Percentiles rank a stretch among this genome's conserved stretches.
These are phyloP conservation scores for Punica granatum DNA, from an alignment of 345 rosid genomes.

Conservation along the genomic window DNA sequence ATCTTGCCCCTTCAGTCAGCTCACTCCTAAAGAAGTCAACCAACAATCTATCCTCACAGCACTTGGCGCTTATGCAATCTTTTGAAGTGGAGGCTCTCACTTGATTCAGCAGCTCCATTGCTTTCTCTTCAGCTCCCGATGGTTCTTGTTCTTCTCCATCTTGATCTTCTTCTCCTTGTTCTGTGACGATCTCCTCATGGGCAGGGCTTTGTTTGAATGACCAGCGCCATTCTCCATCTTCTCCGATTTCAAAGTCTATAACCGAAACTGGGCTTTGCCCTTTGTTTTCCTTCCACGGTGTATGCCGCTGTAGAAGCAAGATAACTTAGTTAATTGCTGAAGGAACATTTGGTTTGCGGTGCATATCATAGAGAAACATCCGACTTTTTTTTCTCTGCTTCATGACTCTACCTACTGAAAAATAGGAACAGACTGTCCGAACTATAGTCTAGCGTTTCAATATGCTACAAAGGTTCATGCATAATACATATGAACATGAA, in stretches of 20 bases:
- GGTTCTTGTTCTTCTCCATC: slow-evolving; percentile 5
- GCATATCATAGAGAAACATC: too few relatives aligned
- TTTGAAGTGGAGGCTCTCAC: slow-evolving; percentile 5
- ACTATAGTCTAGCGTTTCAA: too few relatives aligned
- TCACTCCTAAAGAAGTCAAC: slow-evolving; percentile 12
- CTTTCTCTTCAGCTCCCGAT: slow-evolving; percentile 1
- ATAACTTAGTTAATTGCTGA: not conserved
- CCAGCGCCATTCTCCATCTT: slow-evolving; percentile 32
- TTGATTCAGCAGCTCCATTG: slow-evolving; percentile 5
- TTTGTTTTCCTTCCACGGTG: slow-evolving; percentile 27
- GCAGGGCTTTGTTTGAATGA: slow-evolving; percentile 34
- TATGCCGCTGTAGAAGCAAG: not conserved
- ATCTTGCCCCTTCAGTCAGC: not conserved
- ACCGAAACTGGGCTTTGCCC: slow-evolving; percentile 47
- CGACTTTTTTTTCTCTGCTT: too few relatives aligned
- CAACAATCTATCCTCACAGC: slow-evolving; percentile 2
- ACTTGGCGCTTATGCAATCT: not conserved
- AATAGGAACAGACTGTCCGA: too few relatives aligned
- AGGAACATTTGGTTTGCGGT: too few relatives aligned
- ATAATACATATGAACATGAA: not conserved
- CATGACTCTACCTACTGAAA: too few relatives aligned
- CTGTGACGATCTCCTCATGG: slow-evolving; percentile 5
- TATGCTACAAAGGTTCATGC: too few relatives aligned
- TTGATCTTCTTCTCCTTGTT: slow-evolving; percentile 22
- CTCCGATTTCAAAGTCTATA: slow-evolving; percentile 33